Conservation (phyloP, 148 eudicot genomes). For the Tetragonia tetragonoides region DNA sequence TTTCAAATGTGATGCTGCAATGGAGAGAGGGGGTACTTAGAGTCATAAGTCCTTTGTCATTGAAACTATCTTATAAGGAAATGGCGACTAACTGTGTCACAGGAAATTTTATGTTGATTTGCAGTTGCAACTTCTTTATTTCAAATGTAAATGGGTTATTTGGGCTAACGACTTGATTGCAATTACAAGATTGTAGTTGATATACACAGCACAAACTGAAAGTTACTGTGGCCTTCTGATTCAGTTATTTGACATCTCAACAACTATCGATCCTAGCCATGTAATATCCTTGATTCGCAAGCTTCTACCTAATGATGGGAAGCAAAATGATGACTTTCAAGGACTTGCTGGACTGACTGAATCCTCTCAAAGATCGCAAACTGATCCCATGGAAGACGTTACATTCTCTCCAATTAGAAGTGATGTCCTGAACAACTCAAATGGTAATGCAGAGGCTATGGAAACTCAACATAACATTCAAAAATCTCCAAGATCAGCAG, state of each 20-base stretch:
- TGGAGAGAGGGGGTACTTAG: not conserved
- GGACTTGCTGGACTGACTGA: constrained; percentile 24
- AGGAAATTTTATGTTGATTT: not conserved
- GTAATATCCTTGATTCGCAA: constrained; percentile 86
- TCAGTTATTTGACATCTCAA: constrained; percentile 81
- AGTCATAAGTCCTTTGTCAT: not conserved
- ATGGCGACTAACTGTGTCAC: not conserved
- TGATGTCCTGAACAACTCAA: constrained; percentile 26
- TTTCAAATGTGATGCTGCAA: not conserved
- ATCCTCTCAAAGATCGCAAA: constrained; percentile 25
- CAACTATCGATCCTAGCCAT: constrained; percentile 92
- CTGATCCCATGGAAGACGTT: constrained; percentile 31
- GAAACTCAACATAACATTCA: constrained; percentile 35
- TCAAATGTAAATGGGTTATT: not conserved
- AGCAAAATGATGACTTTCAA: constrained; percentile 22
- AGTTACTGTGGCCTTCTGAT: not conserved
- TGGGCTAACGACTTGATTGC: not conserved
- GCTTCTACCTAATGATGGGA: constrained; percentile 55
- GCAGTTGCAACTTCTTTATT: not conserved
- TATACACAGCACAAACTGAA: not conserved
- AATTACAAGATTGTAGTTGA: not conserved
- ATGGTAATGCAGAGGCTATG: constrained; percentile 40
- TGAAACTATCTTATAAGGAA: not conserved
- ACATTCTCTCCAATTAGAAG: constrained; percentile 25
- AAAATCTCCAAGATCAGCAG: constrained; percentile 23